Evolutionary conservation across 2,329 filamentous ascomycete genomes (phyloP), one percentile per base, ranked within the genome.

Genomic region (Cadophora luteo-olivacea): DNA sequence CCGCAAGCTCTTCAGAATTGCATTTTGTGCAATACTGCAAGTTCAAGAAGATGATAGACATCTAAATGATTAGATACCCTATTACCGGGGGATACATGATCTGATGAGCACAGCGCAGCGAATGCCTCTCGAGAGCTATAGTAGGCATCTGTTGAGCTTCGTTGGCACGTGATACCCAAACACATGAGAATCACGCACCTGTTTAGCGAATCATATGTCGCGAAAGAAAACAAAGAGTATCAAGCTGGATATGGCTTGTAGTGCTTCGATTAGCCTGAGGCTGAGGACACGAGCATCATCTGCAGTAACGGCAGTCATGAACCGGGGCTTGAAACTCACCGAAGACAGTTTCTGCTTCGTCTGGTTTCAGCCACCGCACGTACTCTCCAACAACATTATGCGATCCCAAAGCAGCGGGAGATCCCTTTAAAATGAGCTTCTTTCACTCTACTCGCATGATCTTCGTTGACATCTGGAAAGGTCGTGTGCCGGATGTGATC

Each of bases 301-400:
- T 48, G 57, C 33, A 41, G 57, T 25, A 41, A 45, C 33, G 57
- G 57, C 57, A 61, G 57, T 61, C 32, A 61, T 22, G 38, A 48
- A 29, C 36, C 9, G 9, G 57, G 57, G 38, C 48, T 9, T 22
- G 57, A 61, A 61, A 61, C 57, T 19, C 36, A 45, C 33, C 38
- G 22, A 61, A 61, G 36, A 61, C 57, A 12, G 38, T 61, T 61
- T 61, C 36, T 48, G 57, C 57, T 61, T 61, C 57, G 57, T 45
- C n/a, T 61, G n/a, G 57, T 61, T 61, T 61, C 57, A 61, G 57
- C 57, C 57, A 61, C 57, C 57, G 57, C 57, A 61, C 57, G 57
- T 14, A 22, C 22, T 61, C n/a, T 12, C 9, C 36, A 32, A 25
- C 24, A 29, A 6, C 57, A 32, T 36, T n/a, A 58, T 58, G 33